Evolutionary conservation across 192 early-diverging fungal species (phyloP), one percentile per base, ranked within the genome.

Genomic region (Fimicolochytrium jonesii): DNA sequence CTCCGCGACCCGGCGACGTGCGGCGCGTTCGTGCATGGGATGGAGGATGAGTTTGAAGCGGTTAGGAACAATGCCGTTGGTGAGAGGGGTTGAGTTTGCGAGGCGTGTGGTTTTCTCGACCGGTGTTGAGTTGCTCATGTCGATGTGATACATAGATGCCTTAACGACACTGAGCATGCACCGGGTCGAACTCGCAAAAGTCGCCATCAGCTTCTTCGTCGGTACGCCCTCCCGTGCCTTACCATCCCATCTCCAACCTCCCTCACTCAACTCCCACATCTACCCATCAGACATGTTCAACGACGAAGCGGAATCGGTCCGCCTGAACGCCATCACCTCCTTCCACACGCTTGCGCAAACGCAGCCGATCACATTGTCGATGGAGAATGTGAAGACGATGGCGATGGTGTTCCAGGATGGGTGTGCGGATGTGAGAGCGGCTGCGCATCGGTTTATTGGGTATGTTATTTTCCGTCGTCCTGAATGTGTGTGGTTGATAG

Each of bases 241-340:
- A n/a, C n/a, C n/a, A n/a, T n/a, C n/a, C n/a, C n/a, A n/a, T n/a
- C n/a, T n/a, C n/a, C n/a, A n/a, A n/a, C n/a, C n/a, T n/a, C n/a
- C n/a, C n/a, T n/a, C n/a, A n/a, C n/a, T n/a, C n/a, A n/a, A n/a
- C n/a, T n/a, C n/a, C n/a, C n/a, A n/a, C n/a, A n/a, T n/a, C n/a
- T n/a, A n/a, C n/a, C n/a, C n/a, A n/a, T n/a, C 18, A 66, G 95
- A 96, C 55, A 98, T 98, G 91, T 93, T 98, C 61, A 95, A 96
- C 73, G 95, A 98, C 73, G 92, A 95, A 67, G 90, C 90, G 64
- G 84, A 89, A 60, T 76, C 76, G 36, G 89, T 98, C 3, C 87
- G 95, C 0, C 62, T 92, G 5, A 87, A 92, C 37, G 84, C 93
- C 0, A 85, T 95, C 31, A 77, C 77, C 18, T 88, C 82, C 47